Conservation (phyloP, 768 basidiomycete species). For the Rhizopogon salebrosus region DNA sequence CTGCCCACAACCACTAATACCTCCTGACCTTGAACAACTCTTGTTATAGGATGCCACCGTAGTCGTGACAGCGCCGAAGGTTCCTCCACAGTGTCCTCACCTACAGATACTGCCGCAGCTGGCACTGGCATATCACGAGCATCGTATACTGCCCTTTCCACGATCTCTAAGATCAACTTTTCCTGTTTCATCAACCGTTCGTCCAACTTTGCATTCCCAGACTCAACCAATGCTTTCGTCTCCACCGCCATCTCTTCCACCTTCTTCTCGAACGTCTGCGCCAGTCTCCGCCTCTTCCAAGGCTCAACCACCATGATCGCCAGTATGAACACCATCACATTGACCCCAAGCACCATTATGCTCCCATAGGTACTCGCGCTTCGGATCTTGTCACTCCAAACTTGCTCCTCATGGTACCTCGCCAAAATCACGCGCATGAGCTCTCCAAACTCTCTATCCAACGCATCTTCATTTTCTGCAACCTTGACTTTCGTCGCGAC, state of each 20-base stretch:
- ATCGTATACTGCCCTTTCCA: slow-evolving; percentile 12
- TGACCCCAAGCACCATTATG: slow-evolving; percentile 78
- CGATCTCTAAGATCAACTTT: slow-evolving; percentile 24
- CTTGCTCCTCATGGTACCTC: slow-evolving; percentile 96
- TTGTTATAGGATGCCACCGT: slow-evolving; percentile 8
- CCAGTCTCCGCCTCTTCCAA: slow-evolving; percentile 86
- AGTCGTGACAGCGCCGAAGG: neutral
- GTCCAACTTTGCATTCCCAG: slow-evolving; percentile 43
- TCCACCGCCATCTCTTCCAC: slow-evolving; percentile 50
- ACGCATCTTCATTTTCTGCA: slow-evolving; percentile 65
- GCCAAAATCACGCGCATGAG: slow-evolving; percentile 86
- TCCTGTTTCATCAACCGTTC: slow-evolving; percentile 47
- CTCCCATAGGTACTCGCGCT: slow-evolving; percentile 93
- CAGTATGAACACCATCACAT: slow-evolving; percentile 83
- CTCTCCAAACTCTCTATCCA: slow-evolving; percentile 83
- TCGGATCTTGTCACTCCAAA: slow-evolving; percentile 99
- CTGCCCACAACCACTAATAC: slow-evolving; percentile 24
- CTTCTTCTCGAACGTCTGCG: slow-evolving; percentile 85
- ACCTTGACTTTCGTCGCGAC: slow-evolving; percentile 61
- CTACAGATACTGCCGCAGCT: slow-evolving; percentile 1
- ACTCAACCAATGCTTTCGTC: slow-evolving; percentile 39
- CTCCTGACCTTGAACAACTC: slow-evolving; percentile 12
- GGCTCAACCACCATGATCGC: slow-evolving; percentile 93
- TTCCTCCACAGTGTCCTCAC: neutral
- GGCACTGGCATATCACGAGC: slow-evolving; percentile 10